These are phyloP conservation scores for Lunasporangiospora selenospora DNA, from an alignment of 192 early-diverging fungal species.

Conservation along the genomic window DNA sequence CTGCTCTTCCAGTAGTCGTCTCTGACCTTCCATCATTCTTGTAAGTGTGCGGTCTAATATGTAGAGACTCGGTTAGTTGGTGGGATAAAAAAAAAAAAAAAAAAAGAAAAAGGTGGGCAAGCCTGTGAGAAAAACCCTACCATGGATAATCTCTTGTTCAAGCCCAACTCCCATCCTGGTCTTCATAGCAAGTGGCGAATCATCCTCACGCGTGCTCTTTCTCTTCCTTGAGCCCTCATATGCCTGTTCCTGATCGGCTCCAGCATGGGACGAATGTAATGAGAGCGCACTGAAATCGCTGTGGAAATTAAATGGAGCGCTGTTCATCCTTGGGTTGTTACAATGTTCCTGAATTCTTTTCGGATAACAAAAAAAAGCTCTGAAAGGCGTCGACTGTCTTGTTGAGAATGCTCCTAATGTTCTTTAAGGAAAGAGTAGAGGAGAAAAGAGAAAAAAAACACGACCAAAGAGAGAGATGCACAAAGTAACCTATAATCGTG, in stretches of 20 bases:
- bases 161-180: slow-evolving; percentile 37
- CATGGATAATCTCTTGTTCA: slow-evolving; percentile 44
- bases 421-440: too few relatives aligned
- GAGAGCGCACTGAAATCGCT: slow-evolving; percentile 4
- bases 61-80: background rate
- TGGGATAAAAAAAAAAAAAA: too few relatives aligned
- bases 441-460: too few relatives aligned
- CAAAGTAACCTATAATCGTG: too few relatives aligned
- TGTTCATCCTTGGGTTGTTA: slow-evolving; percentile 60
- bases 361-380: too few relatives aligned
- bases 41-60: slow-evolving; percentile 38
- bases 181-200: slow-evolving; percentile 36
- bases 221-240: slow-evolving; percentile 22
- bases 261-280: background rate
- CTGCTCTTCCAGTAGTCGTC: slow-evolving; percentile 17
- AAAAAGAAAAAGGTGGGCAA: too few relatives aligned
- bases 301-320: slow-evolving; percentile 16
- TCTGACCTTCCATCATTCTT: slow-evolving; percentile 38
- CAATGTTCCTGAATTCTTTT: too few relatives aligned
- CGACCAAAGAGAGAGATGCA: too few relatives aligned
- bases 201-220: slow-evolving; percentile 37
- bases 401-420: too few relatives aligned
- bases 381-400: too few relatives aligned
- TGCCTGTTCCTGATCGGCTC: background rate
- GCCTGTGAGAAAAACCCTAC: background rate